A percentile compares a stretch with the other conserved stretches of the same genome.
Conservation (phyloP, 495 filamentous ascomycete species). For the Podospora didyma region DNA sequence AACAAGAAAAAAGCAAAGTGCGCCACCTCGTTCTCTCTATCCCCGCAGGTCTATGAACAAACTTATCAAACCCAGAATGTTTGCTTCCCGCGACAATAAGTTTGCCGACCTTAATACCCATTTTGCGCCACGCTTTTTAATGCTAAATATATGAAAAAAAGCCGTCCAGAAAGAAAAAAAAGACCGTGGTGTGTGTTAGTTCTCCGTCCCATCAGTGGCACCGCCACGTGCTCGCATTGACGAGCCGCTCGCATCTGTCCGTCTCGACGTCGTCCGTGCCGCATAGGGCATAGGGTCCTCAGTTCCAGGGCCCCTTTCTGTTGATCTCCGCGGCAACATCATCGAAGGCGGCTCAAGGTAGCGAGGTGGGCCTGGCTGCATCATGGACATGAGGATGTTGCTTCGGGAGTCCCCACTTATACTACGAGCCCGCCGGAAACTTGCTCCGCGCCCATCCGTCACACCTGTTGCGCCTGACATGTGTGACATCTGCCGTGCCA, state of each 20-base stretch:
- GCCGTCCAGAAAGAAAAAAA: background rate
- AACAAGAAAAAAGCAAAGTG: too few relatives aligned
- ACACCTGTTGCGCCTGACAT: constrained; percentile 20
- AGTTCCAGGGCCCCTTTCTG: background rate
- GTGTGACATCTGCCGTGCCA: constrained; percentile 53
- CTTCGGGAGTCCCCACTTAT: constrained; percentile 24
- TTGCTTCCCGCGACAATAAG: background rate
- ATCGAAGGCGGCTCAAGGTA: background rate
- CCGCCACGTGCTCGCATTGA: background rate
- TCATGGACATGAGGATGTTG: constrained; percentile 29
- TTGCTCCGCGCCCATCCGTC: constrained; percentile 3
- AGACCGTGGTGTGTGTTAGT: background rate
- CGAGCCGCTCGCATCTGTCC: background rate
- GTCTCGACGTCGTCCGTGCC: background rate
- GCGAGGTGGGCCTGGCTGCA: constrained; percentile 30
- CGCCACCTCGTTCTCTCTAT: too few relatives aligned
- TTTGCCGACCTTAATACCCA: background rate
- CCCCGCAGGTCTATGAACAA: too few relatives aligned
- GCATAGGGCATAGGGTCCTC: background rate
- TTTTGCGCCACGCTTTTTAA: background rate
- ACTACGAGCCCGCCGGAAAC: constrained; percentile 15
- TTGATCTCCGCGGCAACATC: background rate
- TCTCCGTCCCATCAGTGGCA: background rate
- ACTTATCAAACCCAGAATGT: too few relatives aligned
- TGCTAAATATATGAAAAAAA: background rate